Base-by-base conservation (phyloP, 108 stramenopile species). In the Conticribra weissflogii region DNA sequence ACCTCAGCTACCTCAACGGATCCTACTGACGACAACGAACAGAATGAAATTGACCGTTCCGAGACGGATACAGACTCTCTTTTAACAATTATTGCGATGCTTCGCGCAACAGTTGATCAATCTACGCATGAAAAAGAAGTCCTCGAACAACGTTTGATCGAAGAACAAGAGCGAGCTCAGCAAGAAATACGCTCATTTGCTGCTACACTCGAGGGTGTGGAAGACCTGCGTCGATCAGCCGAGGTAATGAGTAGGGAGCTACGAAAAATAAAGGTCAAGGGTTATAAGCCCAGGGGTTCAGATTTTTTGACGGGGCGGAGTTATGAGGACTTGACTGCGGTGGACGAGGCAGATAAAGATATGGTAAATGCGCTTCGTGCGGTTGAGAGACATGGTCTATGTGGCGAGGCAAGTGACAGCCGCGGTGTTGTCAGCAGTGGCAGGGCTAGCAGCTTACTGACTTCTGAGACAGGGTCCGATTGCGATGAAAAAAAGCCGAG, bases 381-480 rank as follows among this genome's bases (percentile, higher is more conserved):
- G 64, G 66, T 74, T 53, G 73, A 74, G 31, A 54, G 64, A 27
- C 73, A 74, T n/a, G n/a, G n/a, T n/a, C n/a, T n/a, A n/a, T n/a
- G n/a, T n/a, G n/a, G n/a, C n/a, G n/a, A n/a, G n/a, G n/a, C n/a
- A n/a, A n/a, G n/a, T n/a, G n/a, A n/a, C n/a, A n/a, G n/a, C n/a
- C n/a, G n/a, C n/a, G n/a, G n/a, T n/a, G n/a, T n/a, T n/a, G n/a
- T n/a, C n/a, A n/a, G n/a, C n/a, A n/a, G n/a, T n/a, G n/a, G n/a
- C n/a, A n/a, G n/a, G n/a, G n/a, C n/a, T n/a, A n/a, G n/a, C n/a
- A n/a, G n/a, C n/a, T n/a, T n/a, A n/a, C n/a, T n/a, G n/a, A n/a
- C n/a, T n/a, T n/a, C n/a, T n/a, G n/a, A n/a, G n/a, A n/a, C n/a
- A n/a, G n/a, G n/a, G n/a, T n/a, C n/a, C n/a, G n/a, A n/a, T n/a